Evolutionary conservation across 768 basidiomycete species (phyloP).

Genomic region (Macrolepiota albuminosa): DNA sequence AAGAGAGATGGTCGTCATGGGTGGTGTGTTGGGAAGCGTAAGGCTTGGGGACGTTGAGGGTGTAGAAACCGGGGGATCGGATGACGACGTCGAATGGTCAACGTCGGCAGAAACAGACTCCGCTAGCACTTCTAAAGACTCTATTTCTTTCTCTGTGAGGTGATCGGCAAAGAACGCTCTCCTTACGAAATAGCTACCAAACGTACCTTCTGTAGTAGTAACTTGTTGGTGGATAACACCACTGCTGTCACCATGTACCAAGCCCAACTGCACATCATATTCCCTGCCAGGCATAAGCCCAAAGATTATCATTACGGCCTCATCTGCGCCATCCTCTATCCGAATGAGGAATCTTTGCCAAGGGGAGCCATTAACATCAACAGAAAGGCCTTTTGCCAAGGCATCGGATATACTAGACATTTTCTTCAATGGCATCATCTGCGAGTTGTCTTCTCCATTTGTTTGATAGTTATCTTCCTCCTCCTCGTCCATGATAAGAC

Average conservation of each 20-base stretch:
- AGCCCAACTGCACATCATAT: conserved; percentile 83
- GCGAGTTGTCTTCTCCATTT: conserved; percentile 25
- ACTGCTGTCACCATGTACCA: conserved; percentile 57
- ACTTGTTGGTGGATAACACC: conserved; percentile 55
- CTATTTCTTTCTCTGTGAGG: conserved; percentile 20
- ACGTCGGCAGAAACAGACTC: conserved; percentile 31
- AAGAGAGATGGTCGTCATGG: conserved; percentile 30
- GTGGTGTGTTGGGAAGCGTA: conserved; percentile 28
- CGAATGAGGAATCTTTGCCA: conserved; percentile 81
- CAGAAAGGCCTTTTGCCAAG: conserved; percentile 67
- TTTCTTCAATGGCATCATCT: conserved; percentile 20
- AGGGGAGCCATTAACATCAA: conserved; percentile 73
- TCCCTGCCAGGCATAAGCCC: conserved; percentile 84
- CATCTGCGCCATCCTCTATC: conserved; percentile 75
- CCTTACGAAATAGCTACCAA: neutral
- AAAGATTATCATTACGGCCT: conserved; percentile 89
- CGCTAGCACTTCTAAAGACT: conserved; percentile 25
- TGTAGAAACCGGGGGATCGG: conserved; percentile 30
- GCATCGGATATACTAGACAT: conserved; percentile 57
- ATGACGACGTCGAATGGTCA: conserved; percentile 24
- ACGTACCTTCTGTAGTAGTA: conserved; percentile 59
- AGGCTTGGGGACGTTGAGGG: conserved; percentile 36
- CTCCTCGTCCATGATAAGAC: conserved; percentile 28
- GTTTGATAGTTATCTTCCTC: conserved; percentile 30
- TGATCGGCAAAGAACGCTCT: neutral